Evolutionary conservation across 257 asterid species (phyloP), one percentile per base, ranked within the genome.

Genomic region (Nicotiana undulata): DNA sequence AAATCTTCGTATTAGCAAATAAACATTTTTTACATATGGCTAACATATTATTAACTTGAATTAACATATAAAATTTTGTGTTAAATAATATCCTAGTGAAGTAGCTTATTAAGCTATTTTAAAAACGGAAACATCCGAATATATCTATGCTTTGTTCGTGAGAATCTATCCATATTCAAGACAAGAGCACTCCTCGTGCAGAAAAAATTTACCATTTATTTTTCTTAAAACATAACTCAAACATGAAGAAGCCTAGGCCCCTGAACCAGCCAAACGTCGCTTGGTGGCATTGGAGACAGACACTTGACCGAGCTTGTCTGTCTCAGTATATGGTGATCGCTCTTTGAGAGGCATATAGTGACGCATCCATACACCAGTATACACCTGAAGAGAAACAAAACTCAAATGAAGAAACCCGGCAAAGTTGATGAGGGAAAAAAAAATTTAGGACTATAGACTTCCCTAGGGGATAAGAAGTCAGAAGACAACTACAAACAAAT

Each of bases 301-400:
- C 28, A 96, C 95, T 82, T 90, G 97, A 61, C 98, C 94, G 2
- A 92, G 94, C 82, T 91, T 90, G 81, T 96, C 98, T 0, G 55
- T 90, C 53, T 86, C 90, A n/a, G 68, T 79, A 8, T 89, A 32
- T 3, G 75, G 49, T 87, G 81, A 86, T 80, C 98, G 88, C 61
- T 92, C 98, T 79, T 86, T 88, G 66, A 87, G 86, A 12, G 98
- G 91, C 92, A 84, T 84, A 84, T 92, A 94, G 56, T 86, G 96
- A 80, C 98, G 87, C 86, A 91, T 85, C 99, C 99, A 96, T 24
- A 89, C 91, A 28, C 99, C 98, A 5, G 99, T 91, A 80, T 96
- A 96, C 51, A 91, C 99, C 99, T 96, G 91, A 80, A 2, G 29
- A n/a, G 29, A n/a, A 63, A 63, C 60, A 37, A 74, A 65, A 18